Evolutionary conservation across 164 flowering plant species (phyloP), one percentile per base, ranked within the genome.

Genomic region (Dillenia suffruticosa): DNA sequence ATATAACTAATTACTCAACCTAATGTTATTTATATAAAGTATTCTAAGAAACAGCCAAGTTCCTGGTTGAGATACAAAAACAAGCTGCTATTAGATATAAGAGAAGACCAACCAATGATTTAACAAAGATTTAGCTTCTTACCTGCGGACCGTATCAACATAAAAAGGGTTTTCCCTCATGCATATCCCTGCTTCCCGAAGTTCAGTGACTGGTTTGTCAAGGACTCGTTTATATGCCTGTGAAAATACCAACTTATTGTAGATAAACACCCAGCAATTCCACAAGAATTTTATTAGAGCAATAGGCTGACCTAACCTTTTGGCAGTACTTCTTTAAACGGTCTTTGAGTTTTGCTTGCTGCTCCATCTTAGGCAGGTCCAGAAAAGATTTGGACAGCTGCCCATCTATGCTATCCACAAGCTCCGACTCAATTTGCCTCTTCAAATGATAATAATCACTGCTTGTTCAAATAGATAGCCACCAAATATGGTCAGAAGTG

Each of bases 101-200:
- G 10, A 32, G 22, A 5, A 47, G 4, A 54, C 15, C 7, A 9
- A 46, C 17, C 11, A 51, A 58, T 10, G n/a, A 10, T 48, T 17
- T 40, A 46, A 40, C 26, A 32, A 17, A 61, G 53, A 65, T 62
- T 6, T 16, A 71, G 13, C 10, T 32, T 19, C 83, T 74, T 53
- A 94, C 99, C 99, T 95, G 56, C 99, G 97, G 15, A 95, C 99
- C 60, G 99, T 95, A 68, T 95, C 99, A 67, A 88, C 86, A 77
- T 95, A 95, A 69, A 95, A 95, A 43, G 99, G 70, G 66, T 95
- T 95, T 73, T 95, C 99, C 48, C 99, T 82, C 99, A 95, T 95
- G 81, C 99, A 95, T 60, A 95, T 88, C 73, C 94, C 99, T 55
- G 97, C 99, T 80, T 89, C 97, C 65, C 97, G 87, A 70, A 87